phyloP scores from a whole-genome alignment of 331 rosid species.

The Pyrus hybrid region DNA sequence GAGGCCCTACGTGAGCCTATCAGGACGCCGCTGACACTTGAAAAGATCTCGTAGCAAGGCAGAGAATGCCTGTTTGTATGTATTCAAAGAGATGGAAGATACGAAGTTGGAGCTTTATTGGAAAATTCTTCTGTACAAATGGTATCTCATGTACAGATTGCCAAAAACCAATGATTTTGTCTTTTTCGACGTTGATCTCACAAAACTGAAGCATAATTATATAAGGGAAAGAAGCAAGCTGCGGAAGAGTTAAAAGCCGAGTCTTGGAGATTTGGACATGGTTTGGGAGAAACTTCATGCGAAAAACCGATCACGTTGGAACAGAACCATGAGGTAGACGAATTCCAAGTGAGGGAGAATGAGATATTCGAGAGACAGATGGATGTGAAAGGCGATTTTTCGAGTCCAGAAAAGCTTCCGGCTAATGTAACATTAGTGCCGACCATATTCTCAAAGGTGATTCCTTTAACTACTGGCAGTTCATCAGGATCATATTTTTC shows the following conservation, averaged over 20 bases:
- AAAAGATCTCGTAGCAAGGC: neutral
- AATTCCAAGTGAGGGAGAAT: constrained; percentile 22
- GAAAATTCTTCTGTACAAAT: constrained; percentile 10
- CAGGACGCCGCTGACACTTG: neutral
- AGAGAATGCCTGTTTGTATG: neutral
- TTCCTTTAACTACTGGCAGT: constrained; percentile 31
- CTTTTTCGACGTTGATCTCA: constrained; percentile 18
- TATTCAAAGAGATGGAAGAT: constrained; percentile 5
- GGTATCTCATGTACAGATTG: constrained; percentile 43
- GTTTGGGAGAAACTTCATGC: constrained; percentile 33
- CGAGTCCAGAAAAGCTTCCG: constrained; percentile 47
- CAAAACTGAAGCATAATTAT: constrained; percentile 19
- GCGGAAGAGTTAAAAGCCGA: constrained; percentile 17
- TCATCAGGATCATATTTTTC: constrained; percentile 45
- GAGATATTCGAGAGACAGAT: constrained; percentile 46
- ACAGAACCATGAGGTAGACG: constrained; percentile 49
- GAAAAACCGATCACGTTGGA: constrained; percentile 44
- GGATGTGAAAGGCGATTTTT: constrained; percentile 35
- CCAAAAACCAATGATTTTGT: constrained; percentile 19
- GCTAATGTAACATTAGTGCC: constrained; percentile 39
- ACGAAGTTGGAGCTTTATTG: constrained; percentile 17
- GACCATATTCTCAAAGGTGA: constrained; percentile 36
- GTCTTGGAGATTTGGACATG: constrained; percentile 36
- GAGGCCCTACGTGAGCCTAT: neutral
- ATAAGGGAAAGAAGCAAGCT: constrained; percentile 17